Conservation (phyloP, 2,329 filamentous ascomycete species). For the Sphaerostilbella broomeana region DNA sequence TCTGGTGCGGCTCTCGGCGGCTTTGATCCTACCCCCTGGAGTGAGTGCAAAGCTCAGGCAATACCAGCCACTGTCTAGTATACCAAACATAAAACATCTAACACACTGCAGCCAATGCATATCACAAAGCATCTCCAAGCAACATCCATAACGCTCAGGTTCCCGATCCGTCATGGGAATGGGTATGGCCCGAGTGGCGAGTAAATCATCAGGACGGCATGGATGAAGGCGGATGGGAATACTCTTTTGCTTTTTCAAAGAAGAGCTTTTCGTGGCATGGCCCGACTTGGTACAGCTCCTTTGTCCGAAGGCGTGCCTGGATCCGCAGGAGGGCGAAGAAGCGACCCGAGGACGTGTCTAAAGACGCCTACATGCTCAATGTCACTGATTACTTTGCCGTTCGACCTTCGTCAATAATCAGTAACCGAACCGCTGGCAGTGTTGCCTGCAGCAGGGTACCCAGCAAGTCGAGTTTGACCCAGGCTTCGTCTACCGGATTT, state of each 20-base stretch:
- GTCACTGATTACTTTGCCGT: slow-evolving; percentile 72
- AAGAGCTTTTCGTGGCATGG: slow-evolving; percentile 77
- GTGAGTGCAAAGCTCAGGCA: slow-evolving; percentile 20
- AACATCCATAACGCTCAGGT: slow-evolving; percentile 80
- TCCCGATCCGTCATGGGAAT: slow-evolving; percentile 92
- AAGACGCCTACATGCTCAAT: slow-evolving; percentile 60
- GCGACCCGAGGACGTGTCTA: slow-evolving; percentile 35
- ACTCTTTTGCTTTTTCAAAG: slow-evolving; percentile 82
- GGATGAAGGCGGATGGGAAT: slow-evolving; percentile 93
- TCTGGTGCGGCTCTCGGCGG: slow-evolving; percentile 77
- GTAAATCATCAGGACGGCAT: slow-evolving; percentile 63
- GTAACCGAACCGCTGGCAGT: slow-evolving; percentile 26
- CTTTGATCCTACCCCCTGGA: slow-evolving; percentile 82
- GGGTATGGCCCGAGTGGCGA: slow-evolving; percentile 65
- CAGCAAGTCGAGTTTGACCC: slow-evolving; percentile 33
- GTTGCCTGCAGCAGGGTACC: slow-evolving; percentile 25
- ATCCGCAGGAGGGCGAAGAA: slow-evolving; percentile 69
- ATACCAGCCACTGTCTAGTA: too few relatives aligned
- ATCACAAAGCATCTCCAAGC: slow-evolving; percentile 53
- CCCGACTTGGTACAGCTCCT: slow-evolving; percentile 88
- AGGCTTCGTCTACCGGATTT: slow-evolving; percentile 34
- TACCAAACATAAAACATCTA: too few relatives aligned
- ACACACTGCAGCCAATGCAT: slow-evolving; percentile 48
- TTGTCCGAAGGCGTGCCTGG: slow-evolving; percentile 86
- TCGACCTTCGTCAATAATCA: slow-evolving; percentile 44